Evolutionary conservation across 768 basidiomycete genomes (phyloP).

Genomic region (Flagelloscypha sp.): DNA sequence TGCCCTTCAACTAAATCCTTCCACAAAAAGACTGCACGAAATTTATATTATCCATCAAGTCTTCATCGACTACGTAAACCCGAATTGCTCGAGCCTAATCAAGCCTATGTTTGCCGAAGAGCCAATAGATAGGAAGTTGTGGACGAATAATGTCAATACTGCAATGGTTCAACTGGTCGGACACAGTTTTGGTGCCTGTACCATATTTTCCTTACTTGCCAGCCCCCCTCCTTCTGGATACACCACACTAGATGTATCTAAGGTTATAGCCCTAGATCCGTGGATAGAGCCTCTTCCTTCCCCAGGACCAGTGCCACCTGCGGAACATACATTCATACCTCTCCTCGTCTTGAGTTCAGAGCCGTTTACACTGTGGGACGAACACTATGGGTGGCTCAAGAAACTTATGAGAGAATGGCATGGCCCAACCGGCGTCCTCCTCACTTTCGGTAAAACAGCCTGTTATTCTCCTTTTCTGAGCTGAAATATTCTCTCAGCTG

Average conservation of each 20-base stretch:
- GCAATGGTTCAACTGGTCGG: too few species aligned
- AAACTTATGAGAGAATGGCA: conserved; percentile 51
- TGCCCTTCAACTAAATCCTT: too few species aligned
- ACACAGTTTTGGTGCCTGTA: conserved; percentile 42
- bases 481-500: conserved; percentile 23
- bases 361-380: conserved; percentile 70
- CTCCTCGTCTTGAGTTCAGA: conserved; percentile 71
- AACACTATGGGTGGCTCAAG: conserved; percentile 55
- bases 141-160: too few species aligned
- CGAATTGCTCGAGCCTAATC: too few species aligned
- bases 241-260: conserved; percentile 41
- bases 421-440: conserved; percentile 29
- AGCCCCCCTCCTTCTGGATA: conserved; percentile 31
- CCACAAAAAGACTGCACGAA: not conserved
- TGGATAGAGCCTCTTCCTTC: conserved; percentile 73
- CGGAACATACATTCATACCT: not conserved
- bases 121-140: too few species aligned
- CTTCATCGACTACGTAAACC: too few species aligned
- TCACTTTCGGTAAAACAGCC: conserved; percentile 38
- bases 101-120: conserved; percentile 6
- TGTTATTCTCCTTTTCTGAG: conserved; percentile 1
- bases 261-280: conserved; percentile 66
- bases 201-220: conserved; percentile 50
- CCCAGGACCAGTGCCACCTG: conserved; percentile 36
- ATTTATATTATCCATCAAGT: conserved; percentile 6